Evolutionary conservation across 305 asterid genomes (phyloP).

Genomic region (Galium porrigens): DNA sequence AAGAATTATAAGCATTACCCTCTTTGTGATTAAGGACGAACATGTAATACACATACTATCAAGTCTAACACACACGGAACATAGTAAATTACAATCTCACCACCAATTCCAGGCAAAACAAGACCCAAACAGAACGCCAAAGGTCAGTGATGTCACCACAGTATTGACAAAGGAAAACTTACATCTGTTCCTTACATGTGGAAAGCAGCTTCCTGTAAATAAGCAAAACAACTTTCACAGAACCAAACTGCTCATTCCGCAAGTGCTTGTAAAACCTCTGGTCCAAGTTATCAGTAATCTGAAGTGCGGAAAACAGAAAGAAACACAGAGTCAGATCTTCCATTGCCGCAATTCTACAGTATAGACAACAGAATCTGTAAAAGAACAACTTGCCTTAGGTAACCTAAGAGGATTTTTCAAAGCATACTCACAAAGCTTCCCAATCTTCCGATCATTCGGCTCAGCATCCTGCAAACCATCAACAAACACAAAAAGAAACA

Average conservation of each 20-base stretch:
- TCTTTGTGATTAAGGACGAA: not conserved
- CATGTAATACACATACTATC: not conserved
- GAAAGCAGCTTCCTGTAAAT: conserved; percentile 34
- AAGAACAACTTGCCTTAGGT: conserved; percentile 27
- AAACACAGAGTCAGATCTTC: not conserved
- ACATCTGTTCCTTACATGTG: conserved; percentile 49
- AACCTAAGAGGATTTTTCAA: conserved; percentile 37
- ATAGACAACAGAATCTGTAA: not conserved
- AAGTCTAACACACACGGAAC: not conserved
- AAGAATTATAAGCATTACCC: not conserved
- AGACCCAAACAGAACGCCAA: not conserved
- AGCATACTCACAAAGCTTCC: conserved; percentile 38
- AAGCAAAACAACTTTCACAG: conserved; percentile 29
- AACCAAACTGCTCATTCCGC: conserved; percentile 33
- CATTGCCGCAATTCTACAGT: not conserved
- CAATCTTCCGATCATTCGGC: conserved; percentile 38
- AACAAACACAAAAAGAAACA: not conserved
- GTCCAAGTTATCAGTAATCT: conserved; percentile 40
- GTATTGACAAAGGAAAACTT: conserved; percentile 21
- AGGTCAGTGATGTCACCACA: not conserved
- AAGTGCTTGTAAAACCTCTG: conserved; percentile 37
- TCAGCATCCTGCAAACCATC: conserved; percentile 26
- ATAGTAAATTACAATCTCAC: not conserved
- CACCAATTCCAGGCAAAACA: not conserved
- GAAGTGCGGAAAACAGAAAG: conserved; percentile 11